Evolutionary conservation across 345 rosid species (phyloP).

Genomic region (Melastoma malabathricum): DNA sequence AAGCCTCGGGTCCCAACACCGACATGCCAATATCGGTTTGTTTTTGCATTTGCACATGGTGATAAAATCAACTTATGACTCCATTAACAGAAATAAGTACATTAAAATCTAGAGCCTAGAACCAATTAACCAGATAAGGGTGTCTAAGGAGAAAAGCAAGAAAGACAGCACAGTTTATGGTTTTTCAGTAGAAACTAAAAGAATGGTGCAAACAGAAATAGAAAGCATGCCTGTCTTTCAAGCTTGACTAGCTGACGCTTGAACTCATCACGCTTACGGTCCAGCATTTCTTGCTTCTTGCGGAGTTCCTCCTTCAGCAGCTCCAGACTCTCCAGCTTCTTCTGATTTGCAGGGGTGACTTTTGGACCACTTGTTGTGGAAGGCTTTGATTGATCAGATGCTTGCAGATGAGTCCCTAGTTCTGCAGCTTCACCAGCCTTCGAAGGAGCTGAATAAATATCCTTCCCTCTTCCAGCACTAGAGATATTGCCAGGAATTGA

Average conservation of each 20-base stretch:
- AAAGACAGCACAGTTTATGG: slow-evolving; percentile 3
- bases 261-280: slow-evolving; percentile 71
- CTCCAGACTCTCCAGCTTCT: slow-evolving; percentile 63
- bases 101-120: no score
- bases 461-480: slow-evolving; percentile 35
- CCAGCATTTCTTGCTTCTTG: slow-evolving; percentile 85
- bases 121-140: no score
- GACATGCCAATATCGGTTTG: no score
- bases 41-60: no score
- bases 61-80: no score
- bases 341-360: slow-evolving; percentile 43
- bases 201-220: neutral
- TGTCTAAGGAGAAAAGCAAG: neutral
- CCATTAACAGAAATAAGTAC: no score
- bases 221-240: slow-evolving; percentile 24
- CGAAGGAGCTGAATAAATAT: slow-evolving; percentile 21
- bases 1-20: no score
- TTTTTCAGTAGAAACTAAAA: neutral
- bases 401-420: slow-evolving; percentile 26
- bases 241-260: slow-evolving; percentile 56
- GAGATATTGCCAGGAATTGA: slow-evolving; percentile 24
- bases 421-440: slow-evolving; percentile 22
- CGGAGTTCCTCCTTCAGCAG: slow-evolving; percentile 76
- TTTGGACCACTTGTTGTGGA: slow-evolving; percentile 34
- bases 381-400: slow-evolving; percentile 38